Evolutionary conservation across 2,329 filamentous ascomycete species (phyloP).

Genomic region (Xylogone sp.): DNA sequence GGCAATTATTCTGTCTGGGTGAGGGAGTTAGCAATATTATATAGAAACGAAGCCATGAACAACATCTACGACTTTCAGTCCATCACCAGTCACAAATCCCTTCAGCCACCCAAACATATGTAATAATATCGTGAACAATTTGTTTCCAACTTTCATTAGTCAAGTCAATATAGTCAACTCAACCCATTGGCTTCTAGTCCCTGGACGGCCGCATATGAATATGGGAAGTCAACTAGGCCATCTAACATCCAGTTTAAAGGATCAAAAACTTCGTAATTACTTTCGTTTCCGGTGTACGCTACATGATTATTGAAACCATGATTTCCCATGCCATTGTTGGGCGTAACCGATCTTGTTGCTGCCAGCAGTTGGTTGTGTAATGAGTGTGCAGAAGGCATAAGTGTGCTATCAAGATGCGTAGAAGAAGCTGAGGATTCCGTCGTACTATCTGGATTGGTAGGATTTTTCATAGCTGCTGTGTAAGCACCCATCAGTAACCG

Average conservation of each 20-base stretch:
- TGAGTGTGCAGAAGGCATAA: slow-evolving; percentile 37
- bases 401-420: slow-evolving; percentile 59
- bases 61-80: no score
- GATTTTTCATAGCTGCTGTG: slow-evolving; percentile 71
- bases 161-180: slow-evolving; percentile 7
- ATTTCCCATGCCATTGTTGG: slow-evolving; percentile 18
- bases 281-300: slow-evolving; percentile 41
- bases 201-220: slow-evolving; percentile 54
- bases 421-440: slow-evolving; percentile 70
- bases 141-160: no score
- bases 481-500: slow-evolving; percentile 26
- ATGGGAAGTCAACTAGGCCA: slow-evolving; percentile 77
- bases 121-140: no score
- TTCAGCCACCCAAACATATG: no score
- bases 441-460: slow-evolving; percentile 78
- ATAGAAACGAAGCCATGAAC: no score
- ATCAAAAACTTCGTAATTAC: slow-evolving; percentile 85
- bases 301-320: slow-evolving; percentile 42
- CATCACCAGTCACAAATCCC: no score
- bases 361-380: slow-evolving; percentile 21
- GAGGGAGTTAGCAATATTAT: no score
- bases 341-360: slow-evolving; percentile 16
- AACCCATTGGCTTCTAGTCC: slow-evolving; percentile 36
- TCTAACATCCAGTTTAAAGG: slow-evolving; percentile 93
- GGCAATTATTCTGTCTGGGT: no score